These are phyloP conservation scores for Aureobasidium melanogenum DNA, from an alignment of 2,329 filamentous ascomycete genomes.

Conservation along the genomic window DNA sequence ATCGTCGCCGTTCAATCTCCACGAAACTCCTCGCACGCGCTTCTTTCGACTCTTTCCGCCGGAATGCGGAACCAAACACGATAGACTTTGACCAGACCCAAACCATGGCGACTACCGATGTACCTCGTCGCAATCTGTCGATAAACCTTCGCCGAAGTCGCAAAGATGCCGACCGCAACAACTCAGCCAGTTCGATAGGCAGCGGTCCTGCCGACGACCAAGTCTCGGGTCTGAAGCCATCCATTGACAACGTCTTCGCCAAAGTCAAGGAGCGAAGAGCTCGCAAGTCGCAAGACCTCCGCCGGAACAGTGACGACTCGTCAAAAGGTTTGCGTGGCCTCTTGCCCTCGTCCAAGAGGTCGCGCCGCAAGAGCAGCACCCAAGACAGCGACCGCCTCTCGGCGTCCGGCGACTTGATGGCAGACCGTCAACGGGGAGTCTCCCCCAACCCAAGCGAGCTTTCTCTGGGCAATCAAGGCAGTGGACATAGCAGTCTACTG, in stretches of 20 bases:
- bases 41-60: slow-evolving; percentile 4
- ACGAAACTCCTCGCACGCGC: neutral
- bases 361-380: slow-evolving; percentile 25
- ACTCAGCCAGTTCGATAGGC: slow-evolving; percentile 23
- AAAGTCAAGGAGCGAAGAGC: slow-evolving; percentile 29
- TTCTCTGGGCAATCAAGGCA: slow-evolving; percentile 34
- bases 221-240: slow-evolving; percentile 21
- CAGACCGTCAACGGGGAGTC: neutral
- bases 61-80: slow-evolving; percentile 1
- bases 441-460: slow-evolving; percentile 27
- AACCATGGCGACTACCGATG: slow-evolving; percentile 11
- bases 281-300: slow-evolving; percentile 31
- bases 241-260: slow-evolving; percentile 32
- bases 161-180: slow-evolving; percentile 19
- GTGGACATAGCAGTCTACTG: slow-evolving; percentile 39
- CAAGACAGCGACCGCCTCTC: slow-evolving; percentile 10
- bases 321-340: slow-evolving; percentile 37
- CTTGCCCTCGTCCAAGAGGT: slow-evolving; percentile 31
- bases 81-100: neutral
- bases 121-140: slow-evolving; percentile 20
- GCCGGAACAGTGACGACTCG: slow-evolving; percentile 30
- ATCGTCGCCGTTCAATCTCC: neutral
- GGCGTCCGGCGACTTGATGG: neutral
- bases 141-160: slow-evolving; percentile 19
- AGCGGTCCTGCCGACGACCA: slow-evolving; percentile 19